Evolutionary conservation across 768 basidiomycete genomes (phyloP).

Genomic region (Paxillus ammoniavirescens): DNA sequence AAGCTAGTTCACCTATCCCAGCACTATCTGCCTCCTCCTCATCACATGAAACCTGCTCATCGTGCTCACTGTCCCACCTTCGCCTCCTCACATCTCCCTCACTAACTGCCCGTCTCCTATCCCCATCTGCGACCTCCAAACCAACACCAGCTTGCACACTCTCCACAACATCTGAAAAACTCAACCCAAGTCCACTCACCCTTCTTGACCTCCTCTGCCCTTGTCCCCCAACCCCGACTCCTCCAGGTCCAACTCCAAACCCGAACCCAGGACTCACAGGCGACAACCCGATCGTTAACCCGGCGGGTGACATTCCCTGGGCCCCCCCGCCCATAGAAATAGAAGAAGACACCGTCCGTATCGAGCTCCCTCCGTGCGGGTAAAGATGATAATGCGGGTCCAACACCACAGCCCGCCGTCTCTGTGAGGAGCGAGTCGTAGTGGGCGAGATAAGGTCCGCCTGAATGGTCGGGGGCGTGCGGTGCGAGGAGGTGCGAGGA

Average conservation of each 20-base stretch:
- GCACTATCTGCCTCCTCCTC: neutral
- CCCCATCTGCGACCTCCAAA: conserved; percentile 23
- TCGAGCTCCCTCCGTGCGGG: neutral
- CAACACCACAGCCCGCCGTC: neutral
- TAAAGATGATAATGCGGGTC: neutral
- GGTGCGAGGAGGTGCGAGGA: neutral
- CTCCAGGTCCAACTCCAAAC: conserved; percentile 29
- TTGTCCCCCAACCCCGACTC: neutral
- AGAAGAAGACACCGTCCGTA: neutral
- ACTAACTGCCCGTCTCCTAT: conserved; percentile 50
- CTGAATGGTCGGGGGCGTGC: neutral
- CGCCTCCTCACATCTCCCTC: conserved; percentile 37
- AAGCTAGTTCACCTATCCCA: too few species aligned
- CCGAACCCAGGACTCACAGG: conserved; percentile 77
- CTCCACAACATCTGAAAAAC: conserved; percentile 34
- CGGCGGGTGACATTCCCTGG: conserved; percentile 25
- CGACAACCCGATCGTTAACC: conserved; percentile 75
- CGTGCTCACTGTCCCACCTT: conserved; percentile 5
- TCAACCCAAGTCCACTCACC: conserved; percentile 24
- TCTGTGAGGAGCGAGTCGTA: neutral
- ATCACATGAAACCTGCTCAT: neutral
- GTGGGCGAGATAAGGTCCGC: neutral
- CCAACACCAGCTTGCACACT: conserved; percentile 4
- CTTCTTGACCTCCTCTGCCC: conserved; percentile 27
- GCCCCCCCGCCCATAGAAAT: neutral